phyloP scores from a whole-genome alignment of 2,329 filamentous ascomycete genomes.

The Calonectria pauciramosa region DNA sequence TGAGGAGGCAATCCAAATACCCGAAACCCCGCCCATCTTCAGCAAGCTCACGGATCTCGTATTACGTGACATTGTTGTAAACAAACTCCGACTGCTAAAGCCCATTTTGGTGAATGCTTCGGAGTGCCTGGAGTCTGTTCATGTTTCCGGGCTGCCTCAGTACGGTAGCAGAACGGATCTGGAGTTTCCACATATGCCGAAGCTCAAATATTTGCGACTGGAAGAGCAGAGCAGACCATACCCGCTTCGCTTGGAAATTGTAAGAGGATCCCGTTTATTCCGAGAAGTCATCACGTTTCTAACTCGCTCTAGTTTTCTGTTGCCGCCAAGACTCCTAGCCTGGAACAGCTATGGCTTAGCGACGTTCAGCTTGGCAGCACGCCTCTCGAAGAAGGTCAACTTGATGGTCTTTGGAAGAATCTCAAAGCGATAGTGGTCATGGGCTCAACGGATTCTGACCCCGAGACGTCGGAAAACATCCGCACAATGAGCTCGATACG shows the following conservation, averaged over 20 bases:
- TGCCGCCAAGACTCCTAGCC: constrained; percentile 42
- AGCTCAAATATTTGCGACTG: constrained; percentile 48
- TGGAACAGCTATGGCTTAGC: constrained; percentile 51
- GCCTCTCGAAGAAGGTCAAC: constrained; percentile 21
- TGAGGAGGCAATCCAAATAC: constrained; percentile 42
- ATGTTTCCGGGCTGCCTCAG: constrained; percentile 41
- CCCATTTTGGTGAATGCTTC: constrained; percentile 40
- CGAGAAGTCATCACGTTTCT: constrained; percentile 16
- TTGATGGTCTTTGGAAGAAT: constrained; percentile 46
- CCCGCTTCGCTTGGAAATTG: constrained; percentile 36
- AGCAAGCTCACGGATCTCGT: constrained; percentile 38
- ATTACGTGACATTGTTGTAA: constrained; percentile 38
- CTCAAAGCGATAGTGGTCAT: constrained; percentile 48
- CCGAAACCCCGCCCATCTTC: constrained; percentile 28
- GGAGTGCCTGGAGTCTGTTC: constrained; percentile 40
- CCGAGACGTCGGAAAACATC: constrained; percentile 40
- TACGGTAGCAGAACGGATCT: constrained; percentile 13
- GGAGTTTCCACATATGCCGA: constrained; percentile 42
- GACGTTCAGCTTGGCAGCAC: constrained; percentile 41
- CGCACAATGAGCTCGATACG: constrained; percentile 46
- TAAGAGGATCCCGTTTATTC: constrained; percentile 18
- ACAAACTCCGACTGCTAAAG: constrained; percentile 30
- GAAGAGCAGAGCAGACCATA: constrained; percentile 39
- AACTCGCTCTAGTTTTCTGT: constrained; percentile 41
- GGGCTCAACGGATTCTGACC: constrained; percentile 38